Conservation (phyloP, 1,284 basidiomycete species). For the Polyporus tsugae region DNA sequence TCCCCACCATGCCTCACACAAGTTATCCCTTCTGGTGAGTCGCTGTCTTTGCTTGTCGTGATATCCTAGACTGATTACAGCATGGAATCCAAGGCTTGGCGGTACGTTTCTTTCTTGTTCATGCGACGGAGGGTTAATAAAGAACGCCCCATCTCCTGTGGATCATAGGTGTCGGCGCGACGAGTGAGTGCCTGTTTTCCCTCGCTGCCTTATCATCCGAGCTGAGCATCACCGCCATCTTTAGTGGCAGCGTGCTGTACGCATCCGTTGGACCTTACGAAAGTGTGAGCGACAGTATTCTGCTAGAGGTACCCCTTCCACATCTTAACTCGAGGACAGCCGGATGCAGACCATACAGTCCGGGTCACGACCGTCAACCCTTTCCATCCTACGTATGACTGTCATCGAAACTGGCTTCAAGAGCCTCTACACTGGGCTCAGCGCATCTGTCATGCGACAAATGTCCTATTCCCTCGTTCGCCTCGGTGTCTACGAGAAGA, state of each 20-base stretch:
- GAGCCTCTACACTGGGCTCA: conserved; percentile 84
- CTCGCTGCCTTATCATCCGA: conserved; percentile 8
- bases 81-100: conserved; percentile 63
- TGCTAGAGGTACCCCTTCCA: not conserved
- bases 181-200: conserved; percentile 58
- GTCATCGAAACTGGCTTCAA: conserved; percentile 69
- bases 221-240: conserved; percentile 22
- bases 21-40: conserved; percentile 72
- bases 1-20: conserved; percentile 39
- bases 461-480: conserved; percentile 94
- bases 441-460: conserved; percentile 87
- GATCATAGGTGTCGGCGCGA: conserved; percentile 72
- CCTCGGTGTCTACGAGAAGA: conserved; percentile 85
- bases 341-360: conserved; percentile 80
- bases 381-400: conserved; percentile 64
- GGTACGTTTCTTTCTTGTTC: conserved; percentile 52
- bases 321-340: conserved; percentile 45
- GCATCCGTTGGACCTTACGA: conserved; percentile 87
- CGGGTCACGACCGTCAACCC: conserved; percentile 60
- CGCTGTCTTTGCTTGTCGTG: conserved; percentile 10
- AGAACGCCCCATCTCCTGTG: not conserved
- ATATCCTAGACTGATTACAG: conserved; percentile 16
- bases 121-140: not conserved
- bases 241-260: conserved; percentile 88
- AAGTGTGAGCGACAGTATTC: conserved; percentile 68